These are phyloP conservation scores for Pterocarpus macrocarpus DNA, from an alignment of 306 rosid genomes.

Conservation along the genomic window DNA sequence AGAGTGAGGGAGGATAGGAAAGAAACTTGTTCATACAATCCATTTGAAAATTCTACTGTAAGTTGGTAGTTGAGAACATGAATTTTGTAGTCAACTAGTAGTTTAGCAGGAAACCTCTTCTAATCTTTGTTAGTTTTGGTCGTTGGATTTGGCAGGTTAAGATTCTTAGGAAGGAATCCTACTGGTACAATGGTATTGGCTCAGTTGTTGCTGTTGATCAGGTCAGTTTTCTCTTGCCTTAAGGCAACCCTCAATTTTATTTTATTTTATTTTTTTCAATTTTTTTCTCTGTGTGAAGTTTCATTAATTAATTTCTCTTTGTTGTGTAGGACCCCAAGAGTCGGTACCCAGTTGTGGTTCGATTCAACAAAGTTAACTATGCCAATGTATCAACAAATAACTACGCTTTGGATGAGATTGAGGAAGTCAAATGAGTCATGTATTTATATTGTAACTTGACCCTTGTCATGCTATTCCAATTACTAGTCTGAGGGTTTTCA, in stretches of 20 bases:
- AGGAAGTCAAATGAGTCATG: slow-evolving; percentile 63
- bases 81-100: too few species aligned
- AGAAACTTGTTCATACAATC: too few species aligned
- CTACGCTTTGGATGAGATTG: slow-evolving; percentile 83
- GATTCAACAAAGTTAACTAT: slow-evolving; percentile 80
- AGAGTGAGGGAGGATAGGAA: too few species aligned
- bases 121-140: too few species aligned
- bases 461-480: slow-evolving; percentile 42
- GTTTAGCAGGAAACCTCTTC: too few species aligned
- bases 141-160: slow-evolving; percentile 58
- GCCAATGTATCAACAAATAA: slow-evolving; percentile 84
- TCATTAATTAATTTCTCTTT: neutral
- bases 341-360: slow-evolving; percentile 80
- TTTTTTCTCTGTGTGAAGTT: neutral
- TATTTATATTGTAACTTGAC: slow-evolving; percentile 49
- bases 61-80: too few species aligned
- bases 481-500: slow-evolving; percentile 39
- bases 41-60: too few species aligned
- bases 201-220: slow-evolving; percentile 84
- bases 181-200: slow-evolving; percentile 80
- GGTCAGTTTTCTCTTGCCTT: slow-evolving; percentile 48
- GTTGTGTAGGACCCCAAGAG: slow-evolving; percentile 67
- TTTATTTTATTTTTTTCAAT: too few species aligned
- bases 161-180: slow-evolving; percentile 81
- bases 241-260: neutral